phyloP scores from a whole-genome alignment of 192 early-diverging fungal species.

The Geranomyces michiganensis region DNA sequence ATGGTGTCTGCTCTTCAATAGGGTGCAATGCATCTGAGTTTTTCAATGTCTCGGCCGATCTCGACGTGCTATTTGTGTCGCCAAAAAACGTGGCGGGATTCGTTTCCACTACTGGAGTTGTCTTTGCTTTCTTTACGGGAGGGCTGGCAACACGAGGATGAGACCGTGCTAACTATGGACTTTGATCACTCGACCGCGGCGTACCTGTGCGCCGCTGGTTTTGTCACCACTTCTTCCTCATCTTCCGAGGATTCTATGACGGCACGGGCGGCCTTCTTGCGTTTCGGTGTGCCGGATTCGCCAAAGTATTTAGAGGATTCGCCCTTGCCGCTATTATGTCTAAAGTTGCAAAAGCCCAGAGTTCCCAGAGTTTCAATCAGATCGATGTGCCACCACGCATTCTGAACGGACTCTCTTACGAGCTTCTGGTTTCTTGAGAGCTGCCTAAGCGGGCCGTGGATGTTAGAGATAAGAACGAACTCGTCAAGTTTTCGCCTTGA shows the following conservation, averaged over 20 bases:
- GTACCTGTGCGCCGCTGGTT: not conserved
- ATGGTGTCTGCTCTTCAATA: not conserved
- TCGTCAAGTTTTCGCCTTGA: not conserved
- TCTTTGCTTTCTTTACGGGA: constrained; percentile 10
- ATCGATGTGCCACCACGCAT: not conserved
- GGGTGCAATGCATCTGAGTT: not conserved
- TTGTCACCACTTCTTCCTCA: not conserved
- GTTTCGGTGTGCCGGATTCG: not conserved
- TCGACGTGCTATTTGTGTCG: not conserved
- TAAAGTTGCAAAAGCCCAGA: not conserved
- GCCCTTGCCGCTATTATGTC: not conserved
- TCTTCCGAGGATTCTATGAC: constrained; percentile 1
- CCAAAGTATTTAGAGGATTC: not conserved
- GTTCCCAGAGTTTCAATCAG: not conserved
- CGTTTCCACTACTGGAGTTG: not conserved
- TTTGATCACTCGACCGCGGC: not conserved
- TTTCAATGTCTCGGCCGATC: not conserved
- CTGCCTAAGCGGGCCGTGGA: too few relatives aligned
- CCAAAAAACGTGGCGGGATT: not conserved
- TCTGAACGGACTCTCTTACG: not conserved
- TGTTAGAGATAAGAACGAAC: not conserved
- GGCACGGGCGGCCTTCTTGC: constrained; percentile 2
- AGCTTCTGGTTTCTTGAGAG: constrained; percentile 1
- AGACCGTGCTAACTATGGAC: not conserved
- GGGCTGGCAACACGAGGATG: not conserved